These are phyloP conservation scores for Russula earlei DNA, from an alignment of 768 basidiomycete species.

Conservation along the genomic window DNA sequence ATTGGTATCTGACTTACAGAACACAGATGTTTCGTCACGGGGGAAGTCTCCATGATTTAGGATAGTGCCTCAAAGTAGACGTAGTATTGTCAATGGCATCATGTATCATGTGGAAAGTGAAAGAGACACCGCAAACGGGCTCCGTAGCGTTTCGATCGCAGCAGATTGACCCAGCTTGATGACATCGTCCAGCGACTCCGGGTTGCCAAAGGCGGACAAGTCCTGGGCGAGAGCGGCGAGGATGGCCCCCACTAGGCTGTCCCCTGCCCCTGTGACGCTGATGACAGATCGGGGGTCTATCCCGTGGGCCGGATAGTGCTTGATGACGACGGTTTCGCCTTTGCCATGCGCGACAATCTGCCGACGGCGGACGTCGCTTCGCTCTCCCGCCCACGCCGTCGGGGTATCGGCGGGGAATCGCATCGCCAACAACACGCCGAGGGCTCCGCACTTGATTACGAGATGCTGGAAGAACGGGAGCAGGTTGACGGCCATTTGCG, in stretches of 20 bases:
- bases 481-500: conserved; percentile 72
- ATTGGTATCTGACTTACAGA: conserved; percentile 21
- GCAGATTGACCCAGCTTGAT: conserved; percentile 57
- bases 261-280: conserved; percentile 89
- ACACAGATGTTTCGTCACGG: not conserved
- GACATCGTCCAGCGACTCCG: conserved; percentile 33
- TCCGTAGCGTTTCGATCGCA: conserved; percentile 49
- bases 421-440: conserved; percentile 58
- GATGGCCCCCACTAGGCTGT: conserved; percentile 79
- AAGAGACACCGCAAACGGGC: conserved; percentile 57
- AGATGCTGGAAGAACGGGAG: conserved; percentile 80
- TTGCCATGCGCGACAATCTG: conserved; percentile 44
- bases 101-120: conserved; percentile 32
- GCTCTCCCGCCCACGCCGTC: conserved; percentile 44
- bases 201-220: conserved; percentile 38
- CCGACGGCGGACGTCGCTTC: conserved; percentile 38
- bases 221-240: conserved; percentile 49
- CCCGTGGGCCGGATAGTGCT: conserved; percentile 59
- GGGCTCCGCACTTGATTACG: conserved; percentile 75
- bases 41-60: not conserved
- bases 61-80: not conserved
- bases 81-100: not conserved
- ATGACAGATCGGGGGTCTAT: conserved; percentile 31
- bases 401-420: conserved; percentile 34
- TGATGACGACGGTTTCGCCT: conserved; percentile 44